A percentile compares a stretch with the other conserved stretches of the same genome.
Conservation (phyloP, 306 rosid genomes). For the Fagus crenata region DNA sequence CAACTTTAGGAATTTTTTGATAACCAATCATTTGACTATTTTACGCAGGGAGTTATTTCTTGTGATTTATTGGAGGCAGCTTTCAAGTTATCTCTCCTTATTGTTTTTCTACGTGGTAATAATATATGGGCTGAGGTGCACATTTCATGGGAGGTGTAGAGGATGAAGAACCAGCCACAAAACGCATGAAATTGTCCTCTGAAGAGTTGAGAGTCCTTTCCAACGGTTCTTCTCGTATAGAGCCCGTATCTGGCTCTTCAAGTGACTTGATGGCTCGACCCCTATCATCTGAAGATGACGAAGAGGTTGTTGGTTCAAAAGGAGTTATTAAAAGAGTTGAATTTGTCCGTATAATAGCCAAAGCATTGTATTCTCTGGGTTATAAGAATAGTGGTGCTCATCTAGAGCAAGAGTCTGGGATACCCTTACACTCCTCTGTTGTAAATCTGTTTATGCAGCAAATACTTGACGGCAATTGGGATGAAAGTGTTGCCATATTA, state of each 20-base stretch:
- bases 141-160: constrained; percentile 99
- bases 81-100: constrained; percentile 29
- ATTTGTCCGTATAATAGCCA: constrained; percentile 92
- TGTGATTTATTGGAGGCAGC: constrained; percentile 33
- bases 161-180: constrained; percentile 97
- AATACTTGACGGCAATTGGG: constrained; percentile 80
- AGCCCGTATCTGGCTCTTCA: constrained; percentile 65
- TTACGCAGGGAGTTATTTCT: constrained; percentile 45
- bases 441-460: constrained; percentile 78
- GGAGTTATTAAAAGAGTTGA: constrained; percentile 84
- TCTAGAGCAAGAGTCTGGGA: constrained; percentile 96
- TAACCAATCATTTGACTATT: constrained; percentile 14
- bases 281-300: constrained; percentile 76
- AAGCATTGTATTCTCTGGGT: constrained; percentile 91
- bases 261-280: constrained; percentile 93
- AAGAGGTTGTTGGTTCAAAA: constrained; percentile 81
- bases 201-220: constrained; percentile 67
- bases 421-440: constrained; percentile 64
- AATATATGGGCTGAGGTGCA: constrained; percentile 97
- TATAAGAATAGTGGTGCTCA: constrained; percentile 75
- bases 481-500: constrained; percentile 72
- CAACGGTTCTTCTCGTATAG: constrained; percentile 73
- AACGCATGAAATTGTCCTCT: constrained; percentile 78
- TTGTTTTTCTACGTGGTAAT: constrained; percentile 37
- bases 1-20: constrained; percentile 16